Percentiles rank a stretch among this genome's conserved stretches.
These are phyloP conservation scores for Isabelozyma heimii DNA, from an alignment of 805 yeast species.

Conservation along the genomic window DNA sequence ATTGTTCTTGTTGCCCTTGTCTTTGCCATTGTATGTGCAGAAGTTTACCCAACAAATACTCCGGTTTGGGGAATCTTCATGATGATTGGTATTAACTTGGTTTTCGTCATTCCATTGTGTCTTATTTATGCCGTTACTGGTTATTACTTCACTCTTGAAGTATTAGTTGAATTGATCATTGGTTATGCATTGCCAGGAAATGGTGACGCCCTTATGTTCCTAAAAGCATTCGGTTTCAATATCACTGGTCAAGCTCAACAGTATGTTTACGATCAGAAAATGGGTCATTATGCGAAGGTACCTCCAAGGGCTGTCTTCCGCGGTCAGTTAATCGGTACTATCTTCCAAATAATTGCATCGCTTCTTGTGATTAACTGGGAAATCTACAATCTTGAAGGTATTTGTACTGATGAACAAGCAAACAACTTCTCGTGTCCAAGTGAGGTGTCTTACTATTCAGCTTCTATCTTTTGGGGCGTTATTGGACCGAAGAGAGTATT, in stretches of 20 bases:
- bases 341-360: conserved; percentile 5
- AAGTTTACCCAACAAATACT: conserved; percentile 40
- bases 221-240: conserved; percentile 52
- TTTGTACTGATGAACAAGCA: conserved; percentile 8
- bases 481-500: conserved; percentile 56
- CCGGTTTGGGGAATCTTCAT: conserved; percentile 63
- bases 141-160: conserved; percentile 46
- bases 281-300: conserved; percentile 18
- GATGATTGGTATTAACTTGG: conserved; percentile 47
- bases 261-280: conserved; percentile 27
- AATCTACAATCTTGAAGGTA: conserved; percentile 5
- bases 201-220: conserved; percentile 50
- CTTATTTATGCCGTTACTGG: conserved; percentile 50
- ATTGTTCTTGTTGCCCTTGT: conserved; percentile 25
- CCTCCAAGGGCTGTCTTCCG: conserved; percentile 23
- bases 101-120: conserved; percentile 52
- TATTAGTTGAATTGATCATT: conserved; percentile 53
- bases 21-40: conserved; percentile 28
- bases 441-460: conserved; percentile 38
- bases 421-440: conserved; percentile 24
- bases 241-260: conserved; percentile 57
- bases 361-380: conserved; percentile 9
- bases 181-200: conserved; percentile 58
- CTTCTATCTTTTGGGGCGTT: conserved; percentile 49
- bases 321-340: conserved; percentile 8